Percentiles rank a stretch among this genome's conserved stretches.
Evolutionary conservation across 2,329 filamentous ascomycete species (phyloP).

Genomic region (Colletotrichum filicis): DNA sequence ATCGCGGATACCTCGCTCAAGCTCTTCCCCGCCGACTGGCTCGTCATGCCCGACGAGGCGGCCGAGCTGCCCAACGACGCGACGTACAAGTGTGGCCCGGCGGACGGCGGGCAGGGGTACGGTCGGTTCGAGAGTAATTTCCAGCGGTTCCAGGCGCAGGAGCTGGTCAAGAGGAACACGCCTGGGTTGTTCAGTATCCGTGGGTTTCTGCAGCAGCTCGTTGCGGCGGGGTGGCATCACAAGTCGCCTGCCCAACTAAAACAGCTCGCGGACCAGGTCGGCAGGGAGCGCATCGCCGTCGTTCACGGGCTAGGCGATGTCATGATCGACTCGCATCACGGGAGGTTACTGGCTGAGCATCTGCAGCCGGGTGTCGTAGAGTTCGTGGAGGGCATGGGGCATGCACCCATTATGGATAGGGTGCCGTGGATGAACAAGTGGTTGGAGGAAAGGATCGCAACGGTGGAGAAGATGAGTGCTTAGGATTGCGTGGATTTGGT

Average conservation of each 20-base stretch:
- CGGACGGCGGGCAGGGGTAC: conserved; percentile 49
- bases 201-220: conserved; percentile 81
- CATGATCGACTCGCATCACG: conserved; percentile 83
- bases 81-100: conserved; percentile 53
- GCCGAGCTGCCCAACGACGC: conserved; percentile 57
- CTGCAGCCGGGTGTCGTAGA: conserved; percentile 70
- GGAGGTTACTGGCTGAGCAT: conserved; percentile 72
- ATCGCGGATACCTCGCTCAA: conserved; percentile 72
- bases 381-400: conserved; percentile 78
- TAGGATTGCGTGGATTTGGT: neutral
- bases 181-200: conserved; percentile 68
- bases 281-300: conserved; percentile 79
- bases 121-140: conserved; percentile 77
- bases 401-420: conserved; percentile 80
- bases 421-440: conserved; percentile 74
- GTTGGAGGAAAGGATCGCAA: conserved; percentile 66
- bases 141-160: conserved; percentile 84
- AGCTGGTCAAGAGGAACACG: conserved; percentile 77
- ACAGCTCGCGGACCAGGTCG: conserved; percentile 74
- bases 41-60: conserved; percentile 67
- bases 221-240: conserved; percentile 83
- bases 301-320: conserved; percentile 80
- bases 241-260: conserved; percentile 76
- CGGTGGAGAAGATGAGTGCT: conserved; percentile 58
- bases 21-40: conserved; percentile 74